A percentile compares a stretch with the other conserved stretches of the same genome.
Conservation (phyloP, 1,284 basidiomycete species). For the Ceratobasidium sp. region DNA sequence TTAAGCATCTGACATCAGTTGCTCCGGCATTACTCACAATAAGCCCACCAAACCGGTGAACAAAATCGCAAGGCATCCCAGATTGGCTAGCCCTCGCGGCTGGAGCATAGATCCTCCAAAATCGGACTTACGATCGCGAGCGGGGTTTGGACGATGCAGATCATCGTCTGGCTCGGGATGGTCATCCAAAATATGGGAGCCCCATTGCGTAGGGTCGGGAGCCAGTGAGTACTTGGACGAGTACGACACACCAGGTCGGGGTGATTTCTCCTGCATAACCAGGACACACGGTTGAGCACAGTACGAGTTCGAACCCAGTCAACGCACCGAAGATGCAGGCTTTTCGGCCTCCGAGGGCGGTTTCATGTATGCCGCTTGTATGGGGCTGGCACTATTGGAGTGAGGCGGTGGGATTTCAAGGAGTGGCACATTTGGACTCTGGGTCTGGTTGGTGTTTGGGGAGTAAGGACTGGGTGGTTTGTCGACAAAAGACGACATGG, state of each 20-base stretch:
- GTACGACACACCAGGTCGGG: slow-evolving; percentile 5
- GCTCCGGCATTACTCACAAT: slow-evolving; percentile 60
- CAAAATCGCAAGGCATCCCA: slow-evolving; percentile 76
- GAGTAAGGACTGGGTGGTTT: too few relatives aligned
- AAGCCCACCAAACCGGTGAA: slow-evolving; percentile 66
- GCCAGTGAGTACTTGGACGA: slow-evolving; percentile 41
- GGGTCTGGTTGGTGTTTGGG: slow-evolving; percentile 1
- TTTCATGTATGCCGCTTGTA: slow-evolving; percentile 24
- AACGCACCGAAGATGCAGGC: slow-evolving; percentile 13
- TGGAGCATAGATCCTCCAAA: slow-evolving; percentile 71
- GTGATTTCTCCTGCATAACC: slow-evolving; percentile 1
- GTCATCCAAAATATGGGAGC: slow-evolving; percentile 37
- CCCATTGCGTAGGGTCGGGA: slow-evolving; percentile 44
- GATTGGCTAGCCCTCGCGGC: slow-evolving; percentile 71
- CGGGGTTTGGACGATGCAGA: slow-evolving; percentile 58
- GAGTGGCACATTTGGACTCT: slow-evolving; percentile 8
- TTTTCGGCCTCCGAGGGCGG: slow-evolving; percentile 4
- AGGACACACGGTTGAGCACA: neutral
- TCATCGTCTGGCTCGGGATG: slow-evolving; percentile 52
- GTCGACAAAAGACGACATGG: too few relatives aligned
- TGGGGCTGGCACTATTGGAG: neutral
- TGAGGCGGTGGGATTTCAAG: slow-evolving; percentile 5
- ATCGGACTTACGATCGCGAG: slow-evolving; percentile 68
- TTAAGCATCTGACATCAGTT: neutral
- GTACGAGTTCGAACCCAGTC: neutral